phyloP scores from a whole-genome alignment of 2,329 filamentous ascomycete species.

The Pseudogymnoascus sp. region DNA sequence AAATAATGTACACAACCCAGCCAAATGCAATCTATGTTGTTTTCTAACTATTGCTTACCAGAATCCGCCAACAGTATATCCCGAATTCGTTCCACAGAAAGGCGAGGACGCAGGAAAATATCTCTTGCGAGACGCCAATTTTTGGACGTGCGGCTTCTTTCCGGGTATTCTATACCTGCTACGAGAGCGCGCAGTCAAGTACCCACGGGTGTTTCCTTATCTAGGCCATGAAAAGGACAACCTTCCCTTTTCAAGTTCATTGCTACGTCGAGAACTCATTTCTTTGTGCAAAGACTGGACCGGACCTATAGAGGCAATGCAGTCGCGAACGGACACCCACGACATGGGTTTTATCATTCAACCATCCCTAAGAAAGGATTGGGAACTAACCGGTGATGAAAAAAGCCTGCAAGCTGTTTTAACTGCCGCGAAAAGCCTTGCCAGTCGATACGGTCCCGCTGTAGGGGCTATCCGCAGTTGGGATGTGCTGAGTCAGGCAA shows the following conservation, averaged over 20 bases:
- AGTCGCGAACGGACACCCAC: conserved; percentile 42
- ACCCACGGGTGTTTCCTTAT: conserved; percentile 22
- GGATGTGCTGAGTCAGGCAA: conserved; percentile 34
- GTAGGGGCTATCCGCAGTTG: conserved; percentile 44
- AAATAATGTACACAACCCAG: background rate
- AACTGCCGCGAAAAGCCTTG: conserved; percentile 38
- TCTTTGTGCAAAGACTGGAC: conserved; percentile 29
- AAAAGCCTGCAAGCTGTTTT: conserved; percentile 35
- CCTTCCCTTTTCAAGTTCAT: background rate
- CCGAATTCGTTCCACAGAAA: conserved; percentile 22
- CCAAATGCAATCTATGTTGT: background rate
- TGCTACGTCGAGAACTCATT: conserved; percentile 20
- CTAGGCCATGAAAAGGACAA: background rate
- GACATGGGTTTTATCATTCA: conserved; percentile 49
- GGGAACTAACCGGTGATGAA: conserved; percentile 37
- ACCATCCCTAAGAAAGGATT: conserved; percentile 41
- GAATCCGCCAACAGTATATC: conserved; percentile 20
- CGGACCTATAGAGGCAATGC: conserved; percentile 31
- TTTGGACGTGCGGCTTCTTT: conserved; percentile 37
- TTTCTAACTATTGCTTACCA: conserved; percentile 6
- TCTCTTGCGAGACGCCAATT: conserved; percentile 18
- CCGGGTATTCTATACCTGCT: conserved; percentile 32
- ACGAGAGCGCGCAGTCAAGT: conserved; percentile 30
- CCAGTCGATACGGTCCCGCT: conserved; percentile 35
- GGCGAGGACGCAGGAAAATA: conserved; percentile 18